These are phyloP conservation scores for Glycine latifolia DNA, from an alignment of 306 rosid species.

Conservation along the genomic window DNA sequence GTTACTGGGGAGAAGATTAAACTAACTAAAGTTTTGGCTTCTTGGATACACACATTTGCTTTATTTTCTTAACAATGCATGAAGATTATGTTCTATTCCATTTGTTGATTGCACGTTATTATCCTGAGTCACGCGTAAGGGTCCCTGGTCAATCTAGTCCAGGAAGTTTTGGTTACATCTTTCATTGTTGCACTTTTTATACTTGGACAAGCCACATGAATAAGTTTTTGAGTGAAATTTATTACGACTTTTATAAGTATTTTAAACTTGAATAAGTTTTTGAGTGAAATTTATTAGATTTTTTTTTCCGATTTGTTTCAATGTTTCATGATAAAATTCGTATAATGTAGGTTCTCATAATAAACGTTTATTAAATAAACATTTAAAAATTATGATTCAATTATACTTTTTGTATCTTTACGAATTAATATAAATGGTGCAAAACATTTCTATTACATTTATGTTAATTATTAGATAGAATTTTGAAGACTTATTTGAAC, in stretches of 20 bases:
- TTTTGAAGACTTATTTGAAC: not conserved
- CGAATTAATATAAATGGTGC: not conserved
- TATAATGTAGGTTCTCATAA: not conserved
- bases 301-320: not conserved
- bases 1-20: conserved; percentile 42
- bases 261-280: not conserved
- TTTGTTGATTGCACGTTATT: conserved; percentile 5
- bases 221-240: not conserved
- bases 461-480: too few species aligned
- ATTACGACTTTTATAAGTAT: not conserved
- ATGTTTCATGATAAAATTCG: not conserved
- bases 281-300: not conserved
- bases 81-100: conserved; percentile 24
- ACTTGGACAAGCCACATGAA: too few species aligned
- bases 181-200: not conserved
- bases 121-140: not conserved
- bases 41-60: conserved; percentile 14
- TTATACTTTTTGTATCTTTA: not conserved
- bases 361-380: not conserved
- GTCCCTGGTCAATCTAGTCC: not conserved
- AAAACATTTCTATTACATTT: not conserved
- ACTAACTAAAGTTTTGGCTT: conserved; percentile 43
- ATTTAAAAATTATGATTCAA: not conserved
- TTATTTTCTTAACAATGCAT: conserved; percentile 41
- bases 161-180: not conserved